These are phyloP conservation scores for Astrocystis sublimbata DNA, from an alignment of 495 filamentous ascomycete species.

Conservation along the genomic window DNA sequence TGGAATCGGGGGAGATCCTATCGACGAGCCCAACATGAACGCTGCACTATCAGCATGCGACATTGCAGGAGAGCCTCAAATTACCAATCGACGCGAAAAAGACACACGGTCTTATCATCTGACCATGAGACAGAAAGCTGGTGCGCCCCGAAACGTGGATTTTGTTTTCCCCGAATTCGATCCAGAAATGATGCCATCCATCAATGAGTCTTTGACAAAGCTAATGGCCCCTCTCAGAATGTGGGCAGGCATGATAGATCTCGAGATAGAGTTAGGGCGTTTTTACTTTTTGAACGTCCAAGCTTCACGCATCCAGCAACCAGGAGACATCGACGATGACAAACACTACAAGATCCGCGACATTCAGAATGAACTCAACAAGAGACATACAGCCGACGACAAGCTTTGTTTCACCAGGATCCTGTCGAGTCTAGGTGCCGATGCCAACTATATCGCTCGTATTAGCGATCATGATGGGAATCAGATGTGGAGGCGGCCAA, in stretches of 20 bases:
- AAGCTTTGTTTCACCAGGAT: constrained; percentile 44
- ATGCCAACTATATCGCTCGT: constrained; percentile 39
- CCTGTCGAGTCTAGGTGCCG: constrained; percentile 37
- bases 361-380: constrained; percentile 27
- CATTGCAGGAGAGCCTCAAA: not conserved
- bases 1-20: not conserved
- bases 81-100: constrained; percentile 12
- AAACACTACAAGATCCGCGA: constrained; percentile 22
- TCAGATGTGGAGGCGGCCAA: constrained; percentile 5
- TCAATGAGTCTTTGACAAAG: constrained; percentile 16
- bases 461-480: constrained; percentile 23
- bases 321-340: constrained; percentile 6
- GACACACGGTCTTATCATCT: constrained; percentile 19
- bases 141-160: not conserved
- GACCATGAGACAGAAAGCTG: constrained; percentile 38
- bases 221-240: constrained; percentile 30
- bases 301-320: constrained; percentile 24
- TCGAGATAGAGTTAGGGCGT: constrained; percentile 48
- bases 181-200: constrained; percentile 11
- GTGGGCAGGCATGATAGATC: constrained; percentile 36
- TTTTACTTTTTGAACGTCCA: constrained; percentile 32
- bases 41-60: not conserved
- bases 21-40: not conserved
- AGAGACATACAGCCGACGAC: constrained; percentile 6
- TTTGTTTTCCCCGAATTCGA: constrained; percentile 2